phyloP scores from a whole-genome alignment of 2,329 filamentous ascomycete genomes.

The Xylariaceae sp. region DNA sequence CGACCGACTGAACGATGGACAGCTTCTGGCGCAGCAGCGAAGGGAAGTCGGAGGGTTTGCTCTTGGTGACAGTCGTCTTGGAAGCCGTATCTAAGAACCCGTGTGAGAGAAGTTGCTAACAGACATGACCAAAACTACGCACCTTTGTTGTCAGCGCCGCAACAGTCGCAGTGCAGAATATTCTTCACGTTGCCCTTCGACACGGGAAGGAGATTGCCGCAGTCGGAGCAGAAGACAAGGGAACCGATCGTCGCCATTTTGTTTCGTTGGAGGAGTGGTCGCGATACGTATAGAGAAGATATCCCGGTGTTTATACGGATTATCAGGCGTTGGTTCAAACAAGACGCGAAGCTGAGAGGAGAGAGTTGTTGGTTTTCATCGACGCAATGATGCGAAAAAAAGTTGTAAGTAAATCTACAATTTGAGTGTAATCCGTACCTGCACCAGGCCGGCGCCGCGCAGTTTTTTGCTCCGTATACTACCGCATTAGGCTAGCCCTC shows the following conservation, averaged over 20 bases:
- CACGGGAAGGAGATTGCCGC: slow-evolving; percentile 81
- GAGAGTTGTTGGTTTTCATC: not conserved
- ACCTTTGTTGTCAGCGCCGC: slow-evolving; percentile 82
- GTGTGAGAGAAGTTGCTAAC: slow-evolving; percentile 5
- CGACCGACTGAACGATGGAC: slow-evolving; percentile 79
- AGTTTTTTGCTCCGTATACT: too few relatives aligned
- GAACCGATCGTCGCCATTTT: slow-evolving; percentile 85
- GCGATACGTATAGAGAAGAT: not conserved
- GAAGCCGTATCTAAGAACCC: slow-evolving; percentile 59
- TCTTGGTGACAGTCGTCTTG: slow-evolving; percentile 71
- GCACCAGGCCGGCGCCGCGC: not conserved
- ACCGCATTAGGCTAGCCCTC: too few relatives aligned
- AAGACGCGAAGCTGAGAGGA: not conserved
- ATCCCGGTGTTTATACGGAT: not conserved
- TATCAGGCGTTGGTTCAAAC: not conserved
- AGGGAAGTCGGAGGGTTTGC: slow-evolving; percentile 87
- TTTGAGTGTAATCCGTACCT: not conserved
- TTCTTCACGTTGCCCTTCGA: slow-evolving; percentile 72
- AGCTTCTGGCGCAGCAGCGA: slow-evolving; percentile 81
- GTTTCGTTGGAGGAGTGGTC: not conserved
- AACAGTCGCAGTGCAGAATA: slow-evolving; percentile 76
- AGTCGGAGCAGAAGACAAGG: slow-evolving; percentile 87
- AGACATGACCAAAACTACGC: slow-evolving; percentile 19
- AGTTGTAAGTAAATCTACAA: not conserved
- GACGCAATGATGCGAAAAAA: slow-evolving; percentile 3